Evolutionary conservation across 1,284 basidiomycete genomes (phyloP).

Genomic region (Ganoderma lingzhi): DNA sequence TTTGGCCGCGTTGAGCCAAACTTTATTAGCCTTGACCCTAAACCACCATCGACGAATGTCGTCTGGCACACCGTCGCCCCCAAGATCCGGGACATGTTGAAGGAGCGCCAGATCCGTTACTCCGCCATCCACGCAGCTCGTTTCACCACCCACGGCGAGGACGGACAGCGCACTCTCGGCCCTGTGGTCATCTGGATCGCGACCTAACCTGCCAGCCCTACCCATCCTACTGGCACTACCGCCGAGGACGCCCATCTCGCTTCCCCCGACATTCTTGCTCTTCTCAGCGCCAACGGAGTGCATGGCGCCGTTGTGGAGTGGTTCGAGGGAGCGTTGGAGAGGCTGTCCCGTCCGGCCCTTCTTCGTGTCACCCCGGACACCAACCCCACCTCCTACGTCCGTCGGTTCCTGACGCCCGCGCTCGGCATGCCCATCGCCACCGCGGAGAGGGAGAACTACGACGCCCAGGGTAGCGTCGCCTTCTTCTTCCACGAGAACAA

Average conservation of each 20-base stretch:
- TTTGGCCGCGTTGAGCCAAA: no score
- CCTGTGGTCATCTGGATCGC: background rate
- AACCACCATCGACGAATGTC: background rate
- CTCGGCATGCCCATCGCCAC: background rate
- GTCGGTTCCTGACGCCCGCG: background rate
- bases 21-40: no score
- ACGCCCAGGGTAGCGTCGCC: background rate
- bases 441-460: background rate
- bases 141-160: background rate
- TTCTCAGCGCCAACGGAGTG: background rate
- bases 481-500: background rate
- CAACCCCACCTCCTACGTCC: background rate
- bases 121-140: background rate
- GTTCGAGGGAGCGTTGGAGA: background rate
- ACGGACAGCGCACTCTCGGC: background rate
- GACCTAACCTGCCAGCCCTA: background rate
- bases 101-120: background rate
- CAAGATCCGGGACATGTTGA: background rate
- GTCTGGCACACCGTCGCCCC: background rate
- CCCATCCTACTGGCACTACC: background rate
- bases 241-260: background rate
- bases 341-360: background rate
- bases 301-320: background rate
- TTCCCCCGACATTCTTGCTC: background rate
- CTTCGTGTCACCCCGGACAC: background rate